These are phyloP conservation scores for Kandelia obovata DNA, from an alignment of 345 rosid genomes.

Conservation along the genomic window DNA sequence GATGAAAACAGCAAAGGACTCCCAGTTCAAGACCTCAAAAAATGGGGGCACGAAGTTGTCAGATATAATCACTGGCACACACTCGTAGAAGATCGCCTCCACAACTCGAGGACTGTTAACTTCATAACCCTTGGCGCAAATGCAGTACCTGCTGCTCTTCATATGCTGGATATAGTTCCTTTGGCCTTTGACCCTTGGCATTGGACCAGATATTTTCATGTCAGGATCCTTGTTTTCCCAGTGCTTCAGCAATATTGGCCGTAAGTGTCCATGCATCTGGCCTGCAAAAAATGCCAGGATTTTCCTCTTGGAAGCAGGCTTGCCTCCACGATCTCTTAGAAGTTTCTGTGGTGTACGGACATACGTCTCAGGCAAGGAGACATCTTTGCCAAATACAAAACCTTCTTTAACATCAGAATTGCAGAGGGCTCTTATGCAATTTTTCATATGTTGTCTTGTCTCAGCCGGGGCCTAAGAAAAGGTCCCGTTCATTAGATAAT, in stretches of 20 bases:
- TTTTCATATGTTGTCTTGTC: slow-evolving; percentile 60
- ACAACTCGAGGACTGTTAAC: slow-evolving; percentile 93
- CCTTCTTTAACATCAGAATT: slow-evolving; percentile 82
- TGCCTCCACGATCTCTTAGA: slow-evolving; percentile 65
- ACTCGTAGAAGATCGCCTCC: slow-evolving; percentile 81
- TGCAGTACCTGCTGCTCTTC: slow-evolving; percentile 95
- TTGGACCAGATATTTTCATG: slow-evolving; percentile 64
- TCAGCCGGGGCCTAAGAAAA: slow-evolving; percentile 75
- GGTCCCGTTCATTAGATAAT: slow-evolving; percentile 1
- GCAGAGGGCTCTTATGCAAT: slow-evolving; percentile 90
- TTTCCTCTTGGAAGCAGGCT: slow-evolving; percentile 59
- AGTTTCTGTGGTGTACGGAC: slow-evolving; percentile 56
- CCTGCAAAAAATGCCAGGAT: slow-evolving; percentile 92
- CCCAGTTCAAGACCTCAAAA: slow-evolving; percentile 78
- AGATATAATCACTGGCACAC: slow-evolving; percentile 90
- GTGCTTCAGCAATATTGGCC: slow-evolving; percentile 64
- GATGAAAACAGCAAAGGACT: slow-evolving; percentile 79
- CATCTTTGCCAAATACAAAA: slow-evolving; percentile 83
- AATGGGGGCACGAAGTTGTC: slow-evolving; percentile 93
- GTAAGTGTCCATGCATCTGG: slow-evolving; percentile 79
- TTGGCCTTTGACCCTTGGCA: slow-evolving; percentile 61
- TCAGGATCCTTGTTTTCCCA: slow-evolving; percentile 89
- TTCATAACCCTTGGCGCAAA: slow-evolving; percentile 90
- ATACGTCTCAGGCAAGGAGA: slow-evolving; percentile 77
- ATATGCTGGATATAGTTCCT: slow-evolving; percentile 63